Evolutionary conservation across 352 stramenopile species (phyloP).

Genomic region (Globisporangium uncinulatum): DNA sequence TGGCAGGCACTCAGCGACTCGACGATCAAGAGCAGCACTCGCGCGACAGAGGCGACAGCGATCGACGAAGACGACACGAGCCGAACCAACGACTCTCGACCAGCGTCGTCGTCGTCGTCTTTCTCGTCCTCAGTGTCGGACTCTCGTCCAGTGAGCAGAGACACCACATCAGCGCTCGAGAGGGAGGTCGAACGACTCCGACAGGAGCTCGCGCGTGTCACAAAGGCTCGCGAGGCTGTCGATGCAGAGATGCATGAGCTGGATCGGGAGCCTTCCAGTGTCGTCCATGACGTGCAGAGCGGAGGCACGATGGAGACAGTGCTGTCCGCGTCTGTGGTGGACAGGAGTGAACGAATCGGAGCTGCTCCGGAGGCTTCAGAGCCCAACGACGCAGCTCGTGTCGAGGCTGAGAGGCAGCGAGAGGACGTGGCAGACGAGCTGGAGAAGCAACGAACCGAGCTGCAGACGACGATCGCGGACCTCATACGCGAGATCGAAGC

Average conservation of each 20-base stretch:
- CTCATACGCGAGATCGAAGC: constrained; percentile 33
- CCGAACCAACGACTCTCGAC: constrained; percentile 5
- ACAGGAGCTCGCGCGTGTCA: constrained; percentile 14
- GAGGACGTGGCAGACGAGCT: constrained; percentile 9
- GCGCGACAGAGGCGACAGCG: background rate
- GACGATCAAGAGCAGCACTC: constrained; percentile 10
- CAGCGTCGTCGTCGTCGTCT: background rate
- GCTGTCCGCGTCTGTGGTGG: too few relatives aligned
- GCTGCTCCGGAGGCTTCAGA: background rate
- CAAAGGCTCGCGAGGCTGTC: background rate
- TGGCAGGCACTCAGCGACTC: constrained; percentile 35
- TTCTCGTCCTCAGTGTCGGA: background rate
- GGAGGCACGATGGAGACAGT: too few relatives aligned
- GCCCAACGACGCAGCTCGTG: background rate
- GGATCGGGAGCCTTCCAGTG: background rate
- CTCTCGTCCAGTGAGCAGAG: background rate
- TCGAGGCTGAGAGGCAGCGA: constrained; percentile 9
- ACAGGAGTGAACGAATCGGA: background rate
- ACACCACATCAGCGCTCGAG: constrained; percentile 11
- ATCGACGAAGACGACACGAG: background rate
- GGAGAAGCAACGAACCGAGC: constrained; percentile 11
- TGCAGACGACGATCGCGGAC: constrained; percentile 22
- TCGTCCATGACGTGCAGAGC: background rate
- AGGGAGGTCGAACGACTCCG: constrained; percentile 26
- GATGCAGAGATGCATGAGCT: background rate